These are phyloP conservation scores for Blepharisma undulans DNA, from an alignment of 169 alveolate species.

Conservation along the genomic window DNA sequence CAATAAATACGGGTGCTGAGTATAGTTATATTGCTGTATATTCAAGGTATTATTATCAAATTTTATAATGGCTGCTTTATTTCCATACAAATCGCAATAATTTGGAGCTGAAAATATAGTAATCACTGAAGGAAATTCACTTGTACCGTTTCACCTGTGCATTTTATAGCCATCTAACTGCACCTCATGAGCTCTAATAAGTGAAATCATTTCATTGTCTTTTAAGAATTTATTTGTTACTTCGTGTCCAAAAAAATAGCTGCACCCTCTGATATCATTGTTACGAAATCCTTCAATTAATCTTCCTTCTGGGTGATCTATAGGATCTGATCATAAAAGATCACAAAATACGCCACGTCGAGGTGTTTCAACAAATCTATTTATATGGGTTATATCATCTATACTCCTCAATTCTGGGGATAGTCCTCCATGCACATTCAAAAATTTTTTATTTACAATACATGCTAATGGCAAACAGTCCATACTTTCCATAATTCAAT, in stretches of 20 bases:
- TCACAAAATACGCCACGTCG: constrained; percentile 92
- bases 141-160: constrained; percentile 68
- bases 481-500: constrained; percentile 91
- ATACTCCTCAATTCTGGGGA: constrained; percentile 84
- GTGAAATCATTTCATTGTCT: constrained; percentile 88
- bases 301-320: constrained; percentile 73
- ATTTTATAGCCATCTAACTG: constrained; percentile 93
- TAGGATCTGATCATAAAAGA: constrained; percentile 95
- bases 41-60: constrained; percentile 93
- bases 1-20: constrained; percentile 94
- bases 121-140: constrained; percentile 79
- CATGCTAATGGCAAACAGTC: constrained; percentile 71
- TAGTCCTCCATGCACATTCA: constrained; percentile 96
- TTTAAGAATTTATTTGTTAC: constrained; percentile 92
- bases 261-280: constrained; percentile 91
- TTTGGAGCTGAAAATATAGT: constrained; percentile 98
- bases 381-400: constrained; percentile 65
- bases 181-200: constrained; percentile 96
- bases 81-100: constrained; percentile 96
- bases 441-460: constrained; percentile 78
- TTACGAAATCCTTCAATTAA: constrained; percentile 58
- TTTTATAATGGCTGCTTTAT: constrained; percentile 96
- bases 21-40: constrained; percentile 93
- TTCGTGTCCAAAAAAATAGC: constrained; percentile 89
- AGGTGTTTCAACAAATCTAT: constrained; percentile 96